Conservation (phyloP, 2,329 filamentous ascomycete genomes). For the Talaromyces verruculosus region DNA sequence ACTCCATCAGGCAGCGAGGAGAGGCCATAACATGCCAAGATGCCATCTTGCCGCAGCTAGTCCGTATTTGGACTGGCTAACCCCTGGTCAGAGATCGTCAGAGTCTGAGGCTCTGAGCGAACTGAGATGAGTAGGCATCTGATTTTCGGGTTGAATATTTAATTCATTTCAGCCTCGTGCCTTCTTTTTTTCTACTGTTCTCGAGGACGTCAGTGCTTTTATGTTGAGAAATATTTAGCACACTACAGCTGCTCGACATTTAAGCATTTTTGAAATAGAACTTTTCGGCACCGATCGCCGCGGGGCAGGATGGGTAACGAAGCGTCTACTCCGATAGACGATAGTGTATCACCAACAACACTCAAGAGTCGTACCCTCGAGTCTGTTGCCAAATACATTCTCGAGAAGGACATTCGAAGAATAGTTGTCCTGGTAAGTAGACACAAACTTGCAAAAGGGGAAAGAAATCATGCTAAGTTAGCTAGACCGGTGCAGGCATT, state of each 20-base stretch:
- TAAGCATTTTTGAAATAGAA: background rate
- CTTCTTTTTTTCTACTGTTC: background rate
- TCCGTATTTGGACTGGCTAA: background rate
- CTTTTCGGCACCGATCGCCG: background rate
- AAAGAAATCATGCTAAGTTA: background rate
- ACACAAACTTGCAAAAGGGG: too few relatives aligned
- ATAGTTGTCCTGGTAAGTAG: constrained; percentile 74
- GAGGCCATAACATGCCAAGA: background rate
- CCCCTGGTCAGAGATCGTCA: too few relatives aligned
- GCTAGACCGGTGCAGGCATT: constrained; percentile 79
- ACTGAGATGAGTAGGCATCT: background rate
- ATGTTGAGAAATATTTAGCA: background rate
- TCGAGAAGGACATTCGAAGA: constrained; percentile 62
- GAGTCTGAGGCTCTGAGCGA: too few relatives aligned
- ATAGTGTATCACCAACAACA: constrained; percentile 62
- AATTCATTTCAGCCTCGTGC: background rate
- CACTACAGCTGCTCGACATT: background rate
- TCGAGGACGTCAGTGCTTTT: background rate
- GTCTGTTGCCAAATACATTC: constrained; percentile 78
- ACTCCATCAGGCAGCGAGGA: background rate
- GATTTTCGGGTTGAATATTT: background rate
- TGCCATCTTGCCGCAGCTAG: background rate
- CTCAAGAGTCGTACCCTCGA: constrained; percentile 68
- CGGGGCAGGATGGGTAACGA: constrained; percentile 76
- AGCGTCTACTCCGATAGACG: constrained; percentile 65